These are phyloP conservation scores for Coix lacrymajobi DNA, from an alignment of 176 grass and related monocot species.

Conservation along the genomic window DNA sequence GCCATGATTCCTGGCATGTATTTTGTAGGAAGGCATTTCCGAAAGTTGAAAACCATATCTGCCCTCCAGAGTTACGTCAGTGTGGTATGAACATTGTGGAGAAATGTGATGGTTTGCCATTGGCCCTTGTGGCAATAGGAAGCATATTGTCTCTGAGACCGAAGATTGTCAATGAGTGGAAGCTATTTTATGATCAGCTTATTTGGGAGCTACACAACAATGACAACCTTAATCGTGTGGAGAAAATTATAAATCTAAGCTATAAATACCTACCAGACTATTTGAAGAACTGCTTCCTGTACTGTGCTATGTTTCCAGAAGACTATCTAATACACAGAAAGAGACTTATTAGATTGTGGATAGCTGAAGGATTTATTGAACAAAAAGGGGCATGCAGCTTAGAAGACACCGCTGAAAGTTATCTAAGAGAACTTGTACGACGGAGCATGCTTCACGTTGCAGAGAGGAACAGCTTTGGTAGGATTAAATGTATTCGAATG, in stretches of 20 bases:
- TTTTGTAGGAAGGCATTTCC: conserved; percentile 42
- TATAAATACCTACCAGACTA: conserved; percentile 26
- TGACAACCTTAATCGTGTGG: not conserved
- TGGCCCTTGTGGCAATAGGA: conserved; percentile 36
- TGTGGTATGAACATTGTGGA: not conserved
- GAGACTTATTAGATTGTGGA: conserved; percentile 40
- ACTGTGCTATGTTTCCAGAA: conserved; percentile 50
- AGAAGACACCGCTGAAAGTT: conserved; percentile 46
- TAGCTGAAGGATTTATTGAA: conserved; percentile 44
- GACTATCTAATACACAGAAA: conserved; percentile 21
- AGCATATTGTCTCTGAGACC: conserved; percentile 5
- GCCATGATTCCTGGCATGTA: not conserved
- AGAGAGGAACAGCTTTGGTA: conserved; percentile 2
- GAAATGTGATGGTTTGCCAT: conserved; percentile 28
- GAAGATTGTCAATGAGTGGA: conserved; percentile 20
- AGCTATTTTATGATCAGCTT: conserved; percentile 8
- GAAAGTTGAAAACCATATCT: not conserved
- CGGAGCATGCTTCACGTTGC: conserved; percentile 44
- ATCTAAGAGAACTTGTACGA: conserved; percentile 11
- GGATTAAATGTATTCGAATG: conserved; percentile 16
- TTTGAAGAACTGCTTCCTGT: conserved; percentile 50
- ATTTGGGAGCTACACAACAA: conserved; percentile 29
- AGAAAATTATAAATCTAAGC: conserved; percentile 40
- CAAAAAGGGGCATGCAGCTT: conserved; percentile 9
- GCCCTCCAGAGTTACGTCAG: not conserved